Evolutionary conservation across 2,329 filamentous ascomycete species (phyloP).

Genomic region (Aspergillus ibericus): DNA sequence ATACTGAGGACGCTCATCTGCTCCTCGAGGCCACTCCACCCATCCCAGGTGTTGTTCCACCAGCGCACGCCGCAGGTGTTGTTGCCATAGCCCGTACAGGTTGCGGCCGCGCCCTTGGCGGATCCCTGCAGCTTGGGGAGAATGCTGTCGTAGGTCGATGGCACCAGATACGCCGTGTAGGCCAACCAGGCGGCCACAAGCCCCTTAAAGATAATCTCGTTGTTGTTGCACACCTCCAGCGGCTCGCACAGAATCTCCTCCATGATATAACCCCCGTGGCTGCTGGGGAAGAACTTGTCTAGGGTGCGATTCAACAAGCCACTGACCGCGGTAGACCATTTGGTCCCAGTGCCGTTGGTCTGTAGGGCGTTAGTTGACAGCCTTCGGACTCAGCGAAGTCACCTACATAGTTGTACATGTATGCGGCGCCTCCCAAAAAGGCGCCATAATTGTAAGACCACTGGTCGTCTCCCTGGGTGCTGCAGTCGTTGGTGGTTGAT

Average conservation of each 20-base stretch:
- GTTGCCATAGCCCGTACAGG: constrained; percentile 61
- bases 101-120: constrained; percentile 58
- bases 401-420: constrained; percentile 56
- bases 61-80: constrained; percentile 67
- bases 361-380: neutral
- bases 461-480: constrained; percentile 52
- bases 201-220: constrained; percentile 73
- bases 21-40: constrained; percentile 63
- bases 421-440: constrained; percentile 56
- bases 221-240: constrained; percentile 61
- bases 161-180: constrained; percentile 61
- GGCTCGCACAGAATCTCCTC: constrained; percentile 68
- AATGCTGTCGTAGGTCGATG: constrained; percentile 57
- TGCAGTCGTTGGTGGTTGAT: constrained; percentile 53
- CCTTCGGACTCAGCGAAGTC: neutral
- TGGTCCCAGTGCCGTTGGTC: constrained; percentile 35
- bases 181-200: constrained; percentile 67
- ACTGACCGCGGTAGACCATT: constrained; percentile 59
- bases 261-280: constrained; percentile 50
- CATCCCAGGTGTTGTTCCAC: constrained; percentile 56
- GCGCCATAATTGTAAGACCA: constrained; percentile 62
- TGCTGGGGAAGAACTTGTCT: constrained; percentile 52
- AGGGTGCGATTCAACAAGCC: constrained; percentile 54
- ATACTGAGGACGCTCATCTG: constrained; percentile 68
- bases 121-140: constrained; percentile 60